Percentiles rank a stretch among this genome's conserved stretches.
These are phyloP conservation scores for Picea abies DNA, from an alignment of 83 land plant genomes.

Conservation along the genomic window DNA sequence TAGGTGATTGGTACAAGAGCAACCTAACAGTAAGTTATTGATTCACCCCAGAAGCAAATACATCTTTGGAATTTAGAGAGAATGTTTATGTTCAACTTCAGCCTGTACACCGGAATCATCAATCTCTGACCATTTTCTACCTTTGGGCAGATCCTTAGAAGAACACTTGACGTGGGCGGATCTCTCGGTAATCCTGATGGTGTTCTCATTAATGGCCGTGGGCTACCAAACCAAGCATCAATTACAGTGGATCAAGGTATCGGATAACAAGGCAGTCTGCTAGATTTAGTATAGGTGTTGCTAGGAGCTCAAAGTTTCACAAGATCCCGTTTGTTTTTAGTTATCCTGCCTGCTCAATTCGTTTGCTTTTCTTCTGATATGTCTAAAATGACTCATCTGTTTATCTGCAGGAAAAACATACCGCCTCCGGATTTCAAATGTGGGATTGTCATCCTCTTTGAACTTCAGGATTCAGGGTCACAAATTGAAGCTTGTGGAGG, in stretches of 20 bases:
- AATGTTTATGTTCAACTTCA: background rate
- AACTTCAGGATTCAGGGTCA: too few relatives aligned
- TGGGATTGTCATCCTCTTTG: too few relatives aligned
- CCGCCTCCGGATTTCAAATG: too few relatives aligned
- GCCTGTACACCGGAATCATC: too few relatives aligned
- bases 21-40: slow-evolving; percentile 43
- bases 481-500: too few relatives aligned
- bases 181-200: slow-evolving; percentile 55
- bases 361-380: background rate
- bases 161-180: slow-evolving; percentile 36
- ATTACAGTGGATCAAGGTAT: slow-evolving; percentile 5
- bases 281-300: background rate
- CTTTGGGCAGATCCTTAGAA: slow-evolving; percentile 30
- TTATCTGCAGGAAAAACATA: too few relatives aligned
- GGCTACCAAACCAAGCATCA: too few relatives aligned
- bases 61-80: background rate
- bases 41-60: background rate
- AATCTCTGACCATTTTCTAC: background rate
- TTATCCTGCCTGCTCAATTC: background rate
- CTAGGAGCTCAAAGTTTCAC: background rate
- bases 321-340: background rate
- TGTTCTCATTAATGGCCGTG: slow-evolving; percentile 60
- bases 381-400: background rate
- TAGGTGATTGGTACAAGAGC: slow-evolving; percentile 63
- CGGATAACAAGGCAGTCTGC: background rate